A percentile compares a stretch with the other conserved stretches of the same genome.
Evolutionary conservation across 495 filamentous ascomycete species (phyloP).

Genomic region (Clohesyomyces aquaticus): DNA sequence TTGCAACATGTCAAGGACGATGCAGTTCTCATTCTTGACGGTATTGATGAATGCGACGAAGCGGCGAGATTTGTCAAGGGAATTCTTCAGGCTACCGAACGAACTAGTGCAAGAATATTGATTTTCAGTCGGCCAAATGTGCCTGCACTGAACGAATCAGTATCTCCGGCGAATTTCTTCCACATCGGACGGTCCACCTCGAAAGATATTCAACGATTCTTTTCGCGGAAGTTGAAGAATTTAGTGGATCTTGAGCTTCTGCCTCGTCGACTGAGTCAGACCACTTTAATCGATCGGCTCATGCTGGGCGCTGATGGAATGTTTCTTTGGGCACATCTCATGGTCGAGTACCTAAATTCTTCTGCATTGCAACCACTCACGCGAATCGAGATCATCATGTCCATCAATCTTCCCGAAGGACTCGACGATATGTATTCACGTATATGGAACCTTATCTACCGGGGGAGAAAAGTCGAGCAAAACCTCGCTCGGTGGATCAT

Average conservation of each 20-base stretch:
- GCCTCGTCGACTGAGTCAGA: too few relatives aligned
- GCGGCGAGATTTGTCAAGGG: too few relatives aligned
- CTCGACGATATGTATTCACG: not conserved
- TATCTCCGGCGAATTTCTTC: too few relatives aligned
- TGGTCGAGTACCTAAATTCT: not conserved
- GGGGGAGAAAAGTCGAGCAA: not conserved
- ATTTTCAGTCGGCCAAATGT: not conserved
- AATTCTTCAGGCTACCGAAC: too few relatives aligned
- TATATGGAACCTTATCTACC: not conserved
- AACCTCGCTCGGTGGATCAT: not conserved
- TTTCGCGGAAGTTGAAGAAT: too few relatives aligned
- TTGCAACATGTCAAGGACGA: not conserved
- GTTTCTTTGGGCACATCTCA: not conserved
- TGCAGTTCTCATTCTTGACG: not conserved
- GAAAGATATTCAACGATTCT: too few relatives aligned
- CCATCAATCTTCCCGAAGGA: not conserved
- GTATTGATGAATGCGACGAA: not conserved
- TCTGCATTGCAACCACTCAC: not conserved
- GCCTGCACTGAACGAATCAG: too few relatives aligned
- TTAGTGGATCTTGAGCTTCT: too few relatives aligned
- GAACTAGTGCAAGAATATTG: not conserved
- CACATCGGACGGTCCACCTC: too few relatives aligned
- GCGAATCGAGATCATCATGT: not conserved
- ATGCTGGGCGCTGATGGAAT: not conserved
- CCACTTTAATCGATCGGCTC: not conserved